phyloP scores from a whole-genome alignment of 331 rosid genomes.

The Pyrus hybrid region DNA sequence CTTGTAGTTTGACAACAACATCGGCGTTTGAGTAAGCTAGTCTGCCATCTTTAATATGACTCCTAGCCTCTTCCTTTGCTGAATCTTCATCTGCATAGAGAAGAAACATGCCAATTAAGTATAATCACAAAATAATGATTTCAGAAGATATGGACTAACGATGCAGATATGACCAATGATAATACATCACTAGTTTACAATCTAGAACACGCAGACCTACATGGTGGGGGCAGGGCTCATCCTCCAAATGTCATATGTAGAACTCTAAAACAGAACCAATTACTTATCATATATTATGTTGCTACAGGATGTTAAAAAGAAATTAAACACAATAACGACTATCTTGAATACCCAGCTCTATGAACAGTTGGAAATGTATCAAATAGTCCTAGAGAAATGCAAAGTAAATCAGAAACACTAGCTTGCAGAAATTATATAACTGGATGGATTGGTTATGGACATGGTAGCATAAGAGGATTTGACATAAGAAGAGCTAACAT shows the following conservation, averaged over 20 bases:
- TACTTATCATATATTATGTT: not conserved
- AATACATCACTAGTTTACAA: not conserved
- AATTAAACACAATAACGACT: not conserved
- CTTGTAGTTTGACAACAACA: constrained; percentile 74
- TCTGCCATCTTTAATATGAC: constrained; percentile 43
- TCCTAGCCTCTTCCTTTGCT: constrained; percentile 70
- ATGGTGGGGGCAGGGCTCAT: not conserved
- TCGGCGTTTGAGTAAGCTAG: constrained; percentile 73
- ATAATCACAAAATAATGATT: not conserved
- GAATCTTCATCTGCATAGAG: constrained; percentile 71
- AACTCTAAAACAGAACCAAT: not conserved
- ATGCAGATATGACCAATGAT: not conserved
- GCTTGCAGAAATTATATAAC: not conserved
- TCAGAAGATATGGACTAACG: not conserved
- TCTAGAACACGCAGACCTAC: not conserved
- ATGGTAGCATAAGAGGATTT: not conserved
- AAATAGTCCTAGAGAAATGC: not conserved
- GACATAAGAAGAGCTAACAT: not conserved
- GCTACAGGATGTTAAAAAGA: not conserved
- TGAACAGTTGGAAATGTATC: not conserved
- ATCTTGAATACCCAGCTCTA: not conserved
- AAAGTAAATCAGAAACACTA: not conserved
- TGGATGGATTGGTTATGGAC: not conserved
- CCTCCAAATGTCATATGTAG: not conserved
- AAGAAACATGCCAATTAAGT: not conserved